Conservation (phyloP, 2,329 filamentous ascomycete species). For the Thielaviopsis ethacetica region DNA sequence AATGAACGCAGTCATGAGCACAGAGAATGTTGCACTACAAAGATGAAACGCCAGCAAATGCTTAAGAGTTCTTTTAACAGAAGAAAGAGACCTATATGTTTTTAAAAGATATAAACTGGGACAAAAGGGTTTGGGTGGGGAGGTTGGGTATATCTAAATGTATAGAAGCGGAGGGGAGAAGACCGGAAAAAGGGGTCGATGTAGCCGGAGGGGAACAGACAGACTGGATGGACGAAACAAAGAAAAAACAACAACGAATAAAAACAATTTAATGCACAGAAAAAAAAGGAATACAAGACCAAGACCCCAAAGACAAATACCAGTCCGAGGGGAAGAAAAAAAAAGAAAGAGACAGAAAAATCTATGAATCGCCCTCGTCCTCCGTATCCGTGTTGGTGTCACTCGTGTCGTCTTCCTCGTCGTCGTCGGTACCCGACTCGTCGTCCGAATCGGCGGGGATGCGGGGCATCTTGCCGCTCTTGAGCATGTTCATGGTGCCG, state of each 20-base stretch:
- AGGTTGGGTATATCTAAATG: background rate
- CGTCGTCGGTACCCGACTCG: constrained; percentile 65
- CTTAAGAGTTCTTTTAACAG: background rate
- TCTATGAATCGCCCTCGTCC: constrained; percentile 25
- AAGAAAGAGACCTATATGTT: background rate
- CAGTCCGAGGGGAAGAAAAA: background rate
- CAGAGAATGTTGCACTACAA: background rate
- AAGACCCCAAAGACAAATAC: background rate
- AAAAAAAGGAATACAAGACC: constrained; percentile 7
- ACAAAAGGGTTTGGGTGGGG: background rate
- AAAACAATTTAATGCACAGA: constrained; percentile 1
- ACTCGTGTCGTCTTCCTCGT: constrained; percentile 49
- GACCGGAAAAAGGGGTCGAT: no score
- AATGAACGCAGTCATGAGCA: background rate
- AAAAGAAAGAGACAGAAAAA: background rate
- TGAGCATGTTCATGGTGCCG: constrained; percentile 77
- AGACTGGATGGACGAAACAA: background rate
- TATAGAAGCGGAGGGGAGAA: background rate
- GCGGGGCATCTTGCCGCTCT: constrained; percentile 43
- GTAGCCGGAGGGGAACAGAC: no score
- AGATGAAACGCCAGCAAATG: no score
- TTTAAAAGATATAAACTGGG: background rate
- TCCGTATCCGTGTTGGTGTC: constrained; percentile 55
- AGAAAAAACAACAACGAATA: constrained; percentile 1
- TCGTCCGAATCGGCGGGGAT: constrained; percentile 47